phyloP scores from a whole-genome alignment of 139 green algal genomes.

The Tetraselmis striata region DNA sequence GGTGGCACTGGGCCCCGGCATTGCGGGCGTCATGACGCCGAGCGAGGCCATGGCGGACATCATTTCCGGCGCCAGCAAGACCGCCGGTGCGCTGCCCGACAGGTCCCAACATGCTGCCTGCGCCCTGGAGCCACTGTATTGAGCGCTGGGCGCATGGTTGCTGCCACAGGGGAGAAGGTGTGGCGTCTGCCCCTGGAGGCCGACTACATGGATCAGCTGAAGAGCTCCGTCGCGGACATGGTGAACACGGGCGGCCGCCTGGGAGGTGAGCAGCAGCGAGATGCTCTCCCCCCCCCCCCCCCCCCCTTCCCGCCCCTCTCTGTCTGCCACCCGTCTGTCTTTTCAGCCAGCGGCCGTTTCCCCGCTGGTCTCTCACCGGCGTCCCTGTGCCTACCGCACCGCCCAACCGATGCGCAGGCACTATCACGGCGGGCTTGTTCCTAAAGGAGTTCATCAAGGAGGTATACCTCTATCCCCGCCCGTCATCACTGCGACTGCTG shows the following conservation, averaged over 20 bases:
- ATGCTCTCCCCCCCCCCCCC: too few relatives aligned
- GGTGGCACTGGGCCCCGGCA: slow-evolving; percentile 74
- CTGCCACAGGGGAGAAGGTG: slow-evolving; percentile 62
- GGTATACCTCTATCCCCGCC: too few relatives aligned
- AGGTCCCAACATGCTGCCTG: slow-evolving; percentile 11
- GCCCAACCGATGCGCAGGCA: slow-evolving; percentile 50
- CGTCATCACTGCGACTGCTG: too few relatives aligned
- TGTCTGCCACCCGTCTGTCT: neutral
- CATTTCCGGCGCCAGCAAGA: slow-evolving; percentile 18
- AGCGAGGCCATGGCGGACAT: slow-evolving; percentile 51
- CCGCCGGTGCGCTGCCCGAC: slow-evolving; percentile 21
- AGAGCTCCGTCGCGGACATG: slow-evolving; percentile 76
- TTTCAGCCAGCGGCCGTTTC: too few relatives aligned
- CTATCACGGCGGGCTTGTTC: slow-evolving; percentile 93
- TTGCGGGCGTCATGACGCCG: slow-evolving; percentile 71
- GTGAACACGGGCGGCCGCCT: slow-evolving; percentile 69
- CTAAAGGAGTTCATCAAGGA: slow-evolving; percentile 67
- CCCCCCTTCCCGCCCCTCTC: too few relatives aligned
- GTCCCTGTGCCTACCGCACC: slow-evolving; percentile 6
- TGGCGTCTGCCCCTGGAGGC: slow-evolving; percentile 94
- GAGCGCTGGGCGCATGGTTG: neutral
- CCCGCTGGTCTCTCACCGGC: too few relatives aligned
- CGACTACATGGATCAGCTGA: slow-evolving; percentile 71
- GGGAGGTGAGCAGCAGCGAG: slow-evolving; percentile 18
- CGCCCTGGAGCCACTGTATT: neutral